Evolutionary conservation across 495 filamentous ascomycete genomes (phyloP), one percentile per base, ranked within the genome.

Genomic region (Neurospora sp.): DNA sequence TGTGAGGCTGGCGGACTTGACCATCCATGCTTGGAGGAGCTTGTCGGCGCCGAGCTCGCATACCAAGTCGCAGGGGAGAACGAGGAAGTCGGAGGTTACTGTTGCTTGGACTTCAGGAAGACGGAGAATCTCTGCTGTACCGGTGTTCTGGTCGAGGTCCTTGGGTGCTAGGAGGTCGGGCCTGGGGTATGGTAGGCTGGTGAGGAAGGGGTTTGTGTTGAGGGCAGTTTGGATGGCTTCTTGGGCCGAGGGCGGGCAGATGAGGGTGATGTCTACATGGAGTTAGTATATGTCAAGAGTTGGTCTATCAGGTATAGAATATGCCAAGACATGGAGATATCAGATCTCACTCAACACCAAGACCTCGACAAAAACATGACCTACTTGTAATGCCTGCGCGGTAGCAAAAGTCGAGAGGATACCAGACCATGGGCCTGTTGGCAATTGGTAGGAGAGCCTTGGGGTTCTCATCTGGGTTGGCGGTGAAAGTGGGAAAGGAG

Each of bases 361-460:
- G 42, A 62, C 3, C 1, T 20, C 69, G 69, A 42, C 27, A 20
- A 31, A 31, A 4, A 46, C 39, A 4, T 70, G 69, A 80, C 84
- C 80, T 82, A 94, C 93, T 88, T 77, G 91, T 92, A 73, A 97
- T 89, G 73, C 93, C 94, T 80, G 91, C 91, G 20, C 93, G 86
- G 80, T 94, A 92, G 78, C 94, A 97, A 84, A 92, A 98, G 74
- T 97, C 93, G 66, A 99, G 85, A 0, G 93, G 90, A 81, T 97
- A 98, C 89, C 91, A 97, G 41, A 99, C 88, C 96, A 98, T 97
- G 0, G 95, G 95, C 72, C 94, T 86, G 82, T 98, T 98, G 72
- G 95, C 96, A 71, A 98, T 92, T 9, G 94, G 94, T 37, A 98
- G 84, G 10, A 99, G 88, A 69, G 92, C 92, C 83, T 98, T 99